Percentiles rank a stretch among this genome's conserved stretches.
Evolutionary conservation across 2,329 filamentous ascomycete genomes (phyloP).

Genomic region (Paradendryphiella salina): DNA sequence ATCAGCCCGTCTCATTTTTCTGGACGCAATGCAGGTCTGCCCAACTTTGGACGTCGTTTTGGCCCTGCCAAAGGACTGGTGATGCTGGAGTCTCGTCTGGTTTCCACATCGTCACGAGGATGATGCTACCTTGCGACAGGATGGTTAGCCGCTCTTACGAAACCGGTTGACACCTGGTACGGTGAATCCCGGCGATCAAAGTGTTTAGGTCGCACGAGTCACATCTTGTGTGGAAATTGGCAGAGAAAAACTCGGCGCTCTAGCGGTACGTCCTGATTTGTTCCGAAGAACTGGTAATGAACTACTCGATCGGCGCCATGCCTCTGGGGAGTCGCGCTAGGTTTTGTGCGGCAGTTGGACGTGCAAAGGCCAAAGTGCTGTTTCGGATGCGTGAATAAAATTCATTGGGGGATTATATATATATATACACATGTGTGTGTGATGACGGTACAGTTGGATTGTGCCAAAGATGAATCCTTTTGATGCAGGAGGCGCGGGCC

Average conservation of each 20-base stretch:
- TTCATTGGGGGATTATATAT: too few species aligned
- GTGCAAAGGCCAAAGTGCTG: background rate
- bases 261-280: conserved; percentile 3
- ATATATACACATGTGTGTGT: too few species aligned
- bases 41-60: background rate
- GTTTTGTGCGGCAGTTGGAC: background rate
- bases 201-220: background rate
- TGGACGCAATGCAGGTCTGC: background rate
- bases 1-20: background rate
- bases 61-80: background rate
- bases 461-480: background rate
- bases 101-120: background rate
- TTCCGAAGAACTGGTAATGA: conserved; percentile 15
- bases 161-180: background rate
- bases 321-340: background rate
- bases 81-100: background rate
- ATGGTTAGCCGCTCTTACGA: background rate
- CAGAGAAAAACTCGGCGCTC: conserved; percentile 3
- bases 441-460: background rate
- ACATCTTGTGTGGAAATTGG: background rate
- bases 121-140: background rate
- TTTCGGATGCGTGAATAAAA: conserved; percentile 1
- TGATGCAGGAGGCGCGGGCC: conserved; percentile 2
- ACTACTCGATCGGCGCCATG: conserved; percentile 11
- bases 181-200: background rate